Evolutionary conservation across 495 filamentous ascomycete species (phyloP), one percentile per base, ranked within the genome.

Genomic region (Stereocaulon alpinum): DNA sequence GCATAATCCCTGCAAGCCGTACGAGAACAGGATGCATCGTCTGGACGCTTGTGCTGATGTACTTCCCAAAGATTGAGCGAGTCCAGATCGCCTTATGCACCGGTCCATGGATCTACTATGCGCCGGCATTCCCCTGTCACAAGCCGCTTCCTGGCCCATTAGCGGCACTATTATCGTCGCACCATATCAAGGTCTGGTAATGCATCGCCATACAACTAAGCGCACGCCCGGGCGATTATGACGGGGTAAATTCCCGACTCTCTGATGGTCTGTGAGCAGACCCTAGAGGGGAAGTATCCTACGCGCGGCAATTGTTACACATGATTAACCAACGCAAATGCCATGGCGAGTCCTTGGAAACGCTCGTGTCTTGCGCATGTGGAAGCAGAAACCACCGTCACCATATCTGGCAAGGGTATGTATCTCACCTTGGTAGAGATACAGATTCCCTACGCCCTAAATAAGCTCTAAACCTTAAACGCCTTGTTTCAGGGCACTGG

Each of bases 171-270:
- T 9, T 2, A n/a, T 50, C 15, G 47, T 50, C 22, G 27, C 47
- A 50, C 47, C 27, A 50, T 30, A 4, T 30, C 24, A n/a, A 50
- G 27, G 5, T 50, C 12, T 27, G 22, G 30, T 27, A 37, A 11
- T 50, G 24, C 27, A 15, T 24, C 17, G 4, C 47, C 27, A 17
- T 50, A 29, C 6, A n/a, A 17, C 17, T 50, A 52, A 18, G 49
- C 49, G 49, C 49, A 52, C 17, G 3, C 4, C 49, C 29, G 49
- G 49, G 49, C 30, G 49, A 52, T 52, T 37, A 52, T 52, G 49
- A 37, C 20, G 29, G 29, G n/a, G 17, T 52, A 34, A 34, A 52
- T 52, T 12, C 49, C 49, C 49, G 17, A 37, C 30, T 37, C 27
- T n/a, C 20, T 18, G 49, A 52, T 37, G 15, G 49, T 29, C 49